Base-by-base conservation (phyloP, 768 basidiomycete genomes). In the Russula virescens region DNA sequence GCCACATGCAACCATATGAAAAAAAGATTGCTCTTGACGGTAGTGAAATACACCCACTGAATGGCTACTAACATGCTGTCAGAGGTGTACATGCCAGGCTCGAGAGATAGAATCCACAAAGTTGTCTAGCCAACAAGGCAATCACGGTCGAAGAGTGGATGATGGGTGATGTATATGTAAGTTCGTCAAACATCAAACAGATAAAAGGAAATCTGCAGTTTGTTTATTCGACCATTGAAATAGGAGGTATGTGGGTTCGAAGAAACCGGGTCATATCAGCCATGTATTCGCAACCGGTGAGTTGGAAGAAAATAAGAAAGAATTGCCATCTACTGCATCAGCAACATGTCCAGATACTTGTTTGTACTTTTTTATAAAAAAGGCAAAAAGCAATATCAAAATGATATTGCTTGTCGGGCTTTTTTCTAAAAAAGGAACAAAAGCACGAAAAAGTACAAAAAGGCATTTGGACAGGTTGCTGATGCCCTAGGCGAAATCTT, bases 171-270 rank as follows among this genome's bases (percentile, higher is more conserved):
- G 31, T 35, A 10, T 35, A 52, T n/a, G 31, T n/a, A 23, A 51
- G 31, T 31, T 63, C 35, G 55, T 42, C 47, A 63, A 63, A 63
- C 35, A 28, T 46, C 26, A n/a, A 58, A 59, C 48, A 48, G 52
- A 58, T 63, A 63, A 47, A 60, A 42, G 52, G 53, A n/a, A 49
- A 63, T 43, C 38, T 55, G 58, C 42, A 50, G 31, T 10, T 28
- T 49, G 21, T 45, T 49, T 21, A 59, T 63, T 31, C 62, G 7
- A 25, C 48, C 45, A 49, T 42, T 35, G 54, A 43, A 49, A 50
- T 16, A 26, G 28, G 35, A 26, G 45, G 11, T 43, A 31, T n/a
- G n/a, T n/a, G n/a, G n/a, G n/a, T 53, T 53, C 46, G 7, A 45
- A 63, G 34, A 35, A 10, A 35, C n/a, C n/a, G 10, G 34, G 28